Conservation (phyloP, 2,329 filamentous ascomycete genomes). For the Penicillium fuscoglaucum region DNA sequence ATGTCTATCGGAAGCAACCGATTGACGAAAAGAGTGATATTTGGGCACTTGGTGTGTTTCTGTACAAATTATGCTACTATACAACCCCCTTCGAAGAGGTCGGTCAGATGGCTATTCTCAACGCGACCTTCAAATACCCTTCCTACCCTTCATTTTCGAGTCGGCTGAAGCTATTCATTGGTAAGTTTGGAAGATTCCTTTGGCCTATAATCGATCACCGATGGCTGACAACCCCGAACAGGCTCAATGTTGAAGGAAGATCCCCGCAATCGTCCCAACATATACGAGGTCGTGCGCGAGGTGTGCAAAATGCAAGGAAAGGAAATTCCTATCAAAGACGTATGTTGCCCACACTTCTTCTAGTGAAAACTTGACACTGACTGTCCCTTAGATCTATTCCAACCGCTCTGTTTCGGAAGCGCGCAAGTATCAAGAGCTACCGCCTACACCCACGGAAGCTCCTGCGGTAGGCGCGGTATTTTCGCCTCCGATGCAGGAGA, state of each 20-base stretch:
- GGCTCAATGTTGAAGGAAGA: slow-evolving; percentile 89
- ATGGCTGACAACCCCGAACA: slow-evolving; percentile 41
- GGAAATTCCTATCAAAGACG: slow-evolving; percentile 84
- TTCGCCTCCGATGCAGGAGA: slow-evolving; percentile 69
- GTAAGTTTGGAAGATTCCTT: slow-evolving; percentile 51
- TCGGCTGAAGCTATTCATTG: slow-evolving; percentile 83
- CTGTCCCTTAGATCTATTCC: slow-evolving; percentile 64
- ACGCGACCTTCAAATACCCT: slow-evolving; percentile 91
- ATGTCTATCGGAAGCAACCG: slow-evolving; percentile 92
- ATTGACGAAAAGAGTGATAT: slow-evolving; percentile 99
- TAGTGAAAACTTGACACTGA: slow-evolving; percentile 14
- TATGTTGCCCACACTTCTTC: slow-evolving; percentile 47
- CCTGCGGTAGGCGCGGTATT: slow-evolving; percentile 78
- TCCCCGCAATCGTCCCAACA: slow-evolving; percentile 77
- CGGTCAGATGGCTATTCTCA: slow-evolving; percentile 94
- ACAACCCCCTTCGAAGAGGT: slow-evolving; percentile 98
- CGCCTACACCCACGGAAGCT: slow-evolving; percentile 55
- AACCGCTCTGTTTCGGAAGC: slow-evolving; percentile 64
- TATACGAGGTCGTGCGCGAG: slow-evolving; percentile 89
- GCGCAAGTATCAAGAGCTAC: slow-evolving; percentile 60
- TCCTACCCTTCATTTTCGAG: slow-evolving; percentile 87
- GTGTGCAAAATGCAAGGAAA: slow-evolving; percentile 85
- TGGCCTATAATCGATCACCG: neutral
- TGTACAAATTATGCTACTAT: slow-evolving; percentile 99
- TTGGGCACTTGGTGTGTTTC: slow-evolving; percentile 89